Evolutionary conservation across 192 early-diverging fungal genomes (phyloP), one percentile per base, ranked within the genome.

Genomic region (Coemansia sp.): DNA sequence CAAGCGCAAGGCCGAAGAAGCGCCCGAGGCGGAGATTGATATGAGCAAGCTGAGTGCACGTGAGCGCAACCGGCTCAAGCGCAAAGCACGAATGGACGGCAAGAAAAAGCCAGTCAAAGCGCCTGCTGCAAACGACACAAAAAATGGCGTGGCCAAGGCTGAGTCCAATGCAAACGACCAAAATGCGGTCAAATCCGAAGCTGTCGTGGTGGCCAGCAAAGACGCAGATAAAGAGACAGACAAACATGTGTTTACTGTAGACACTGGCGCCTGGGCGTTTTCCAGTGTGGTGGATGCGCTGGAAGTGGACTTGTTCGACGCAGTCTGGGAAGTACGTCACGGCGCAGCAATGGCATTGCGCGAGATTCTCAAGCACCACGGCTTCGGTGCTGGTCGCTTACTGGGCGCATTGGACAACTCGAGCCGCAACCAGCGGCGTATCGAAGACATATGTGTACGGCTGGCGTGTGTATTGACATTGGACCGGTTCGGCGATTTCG

Each of bases 401-500:
- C 62, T 82, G 11, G 89, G 89, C 26, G 61, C 83, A 6, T 67
- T 76, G 0, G 84, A 75, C 43, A 99, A 97, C 61, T 69, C 76
- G 18, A 32, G 29, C 35, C 78, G 85, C 20, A 92, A 99, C 75
- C 80, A 89, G 59, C 78, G 70, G 49, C 94, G 89, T 83, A 76
- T 97, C 4, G 93, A 96, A 62, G 95, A 99, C 74, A 75, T 94
- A 13, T 85, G 88, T 1, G 90, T 96, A 23, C 87, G 94, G 14
- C 79, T 99, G n/a, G 67, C 96, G 24, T 96, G 94, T 65, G 94
- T 99, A 13, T 90, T 99, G 62, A 88, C 91, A 5, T 76, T 97
- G 59, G 97, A 99, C 74, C 85, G 95, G 18, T 99, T 99, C 71
- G 92, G 91, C 6, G 97, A 99, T 80, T 99, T 95, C 76, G 92